These are phyloP conservation scores for Sporothrix pallida DNA, from an alignment of 2,329 filamentous ascomycete species.

Conservation along the genomic window DNA sequence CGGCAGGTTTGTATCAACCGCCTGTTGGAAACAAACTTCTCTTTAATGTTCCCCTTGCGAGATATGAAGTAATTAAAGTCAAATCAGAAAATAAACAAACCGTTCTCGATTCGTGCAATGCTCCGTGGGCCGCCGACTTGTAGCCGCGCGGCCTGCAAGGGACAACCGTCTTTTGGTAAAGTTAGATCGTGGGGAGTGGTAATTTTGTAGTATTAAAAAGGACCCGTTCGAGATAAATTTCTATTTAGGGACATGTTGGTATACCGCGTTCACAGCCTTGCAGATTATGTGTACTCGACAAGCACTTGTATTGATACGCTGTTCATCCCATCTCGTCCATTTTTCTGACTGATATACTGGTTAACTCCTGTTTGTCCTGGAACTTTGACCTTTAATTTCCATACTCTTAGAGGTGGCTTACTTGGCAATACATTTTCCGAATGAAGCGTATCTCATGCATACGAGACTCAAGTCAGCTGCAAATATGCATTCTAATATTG, in stretches of 20 bases:
- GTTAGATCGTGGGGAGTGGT: background rate
- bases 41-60: background rate
- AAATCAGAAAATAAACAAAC: background rate
- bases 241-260: background rate
- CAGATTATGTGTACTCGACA: background rate
- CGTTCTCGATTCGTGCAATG: background rate
- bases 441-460: too few species aligned
- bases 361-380: background rate
- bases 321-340: background rate
- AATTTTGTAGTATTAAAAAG: background rate
- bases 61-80: background rate
- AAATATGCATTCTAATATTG: too few species aligned
- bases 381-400: background rate
- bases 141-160: slow-evolving; percentile 23
- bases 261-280: background rate
- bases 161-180: slow-evolving; percentile 16
- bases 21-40: background rate
- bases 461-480: too few species aligned
- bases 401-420: background rate
- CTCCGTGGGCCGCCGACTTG: background rate
- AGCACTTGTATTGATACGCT: background rate
- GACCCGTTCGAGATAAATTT: background rate
- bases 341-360: background rate
- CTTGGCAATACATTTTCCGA: background rate
- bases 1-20: slow-evolving; percentile 7